Percentiles rank a stretch among this genome's conserved stretches.
phyloP scores from a whole-genome alignment of 2,329 filamentous ascomycete genomes.

The Aspergillus calidoustus region DNA sequence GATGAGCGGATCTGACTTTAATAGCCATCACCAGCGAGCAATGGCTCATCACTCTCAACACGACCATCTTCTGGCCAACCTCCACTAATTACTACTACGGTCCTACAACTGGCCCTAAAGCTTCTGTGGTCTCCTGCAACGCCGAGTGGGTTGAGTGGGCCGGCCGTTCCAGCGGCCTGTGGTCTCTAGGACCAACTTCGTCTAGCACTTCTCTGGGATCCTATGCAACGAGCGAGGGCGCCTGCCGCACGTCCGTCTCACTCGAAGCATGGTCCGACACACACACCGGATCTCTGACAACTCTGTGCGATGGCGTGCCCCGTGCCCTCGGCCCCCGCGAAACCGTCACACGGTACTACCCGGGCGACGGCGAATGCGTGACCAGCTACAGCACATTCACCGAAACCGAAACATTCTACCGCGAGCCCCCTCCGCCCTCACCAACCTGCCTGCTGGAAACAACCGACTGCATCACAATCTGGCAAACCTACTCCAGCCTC shows the following conservation, averaged over 20 bases:
- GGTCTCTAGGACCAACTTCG: conserved; percentile 24
- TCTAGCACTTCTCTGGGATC: conserved; percentile 19
- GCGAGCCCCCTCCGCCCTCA: conserved; percentile 6
- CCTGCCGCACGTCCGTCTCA: conserved; percentile 22
- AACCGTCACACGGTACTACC: conserved; percentile 24
- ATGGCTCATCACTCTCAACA: conserved; percentile 27
- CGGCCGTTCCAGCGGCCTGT: conserved; percentile 20
- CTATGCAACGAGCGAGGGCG: conserved; percentile 25
- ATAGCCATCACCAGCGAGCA: conserved; percentile 35
- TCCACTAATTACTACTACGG: conserved; percentile 32
- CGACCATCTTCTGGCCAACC: conserved; percentile 31
- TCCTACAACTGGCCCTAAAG: conserved; percentile 26
- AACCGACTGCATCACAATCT: conserved; percentile 28
- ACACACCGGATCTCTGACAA: conserved; percentile 27
- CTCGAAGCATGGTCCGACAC: conserved; percentile 22
- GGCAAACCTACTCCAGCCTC: conserved; percentile 25
- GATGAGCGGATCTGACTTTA: not conserved
- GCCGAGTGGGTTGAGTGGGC: conserved; percentile 27
- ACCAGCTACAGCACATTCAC: conserved; percentile 10
- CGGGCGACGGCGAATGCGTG: conserved; percentile 26
- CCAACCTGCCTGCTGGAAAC: conserved; percentile 24
- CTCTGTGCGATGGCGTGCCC: conserved; percentile 27
- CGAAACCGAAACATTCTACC: conserved; percentile 18
- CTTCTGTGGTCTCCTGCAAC: conserved; percentile 27
- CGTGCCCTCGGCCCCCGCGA: conserved; percentile 27